These are phyloP conservation scores for Hypoxylon sp. DNA, from an alignment of 2,329 filamentous ascomycete species.

Conservation along the genomic window DNA sequence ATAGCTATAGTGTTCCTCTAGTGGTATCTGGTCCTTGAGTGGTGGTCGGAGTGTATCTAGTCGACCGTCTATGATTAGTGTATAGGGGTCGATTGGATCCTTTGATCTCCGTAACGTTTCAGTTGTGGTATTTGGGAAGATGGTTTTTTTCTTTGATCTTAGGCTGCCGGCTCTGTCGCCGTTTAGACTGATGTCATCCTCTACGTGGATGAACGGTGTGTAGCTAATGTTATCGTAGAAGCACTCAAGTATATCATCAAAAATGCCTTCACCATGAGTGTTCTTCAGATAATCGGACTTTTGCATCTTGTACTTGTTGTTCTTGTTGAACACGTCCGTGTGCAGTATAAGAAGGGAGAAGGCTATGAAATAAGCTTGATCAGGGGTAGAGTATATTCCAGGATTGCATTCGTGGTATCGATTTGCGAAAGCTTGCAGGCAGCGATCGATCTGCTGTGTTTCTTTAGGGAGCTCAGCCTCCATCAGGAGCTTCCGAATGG, in stretches of 20 bases:
- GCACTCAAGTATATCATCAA: constrained; percentile 91
- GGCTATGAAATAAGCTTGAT: constrained; percentile 98
- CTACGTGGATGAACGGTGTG: constrained; percentile 97
- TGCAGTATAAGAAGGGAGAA: constrained; percentile 97
- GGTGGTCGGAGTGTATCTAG: constrained; percentile 86
- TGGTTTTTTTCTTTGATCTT: constrained; percentile 78
- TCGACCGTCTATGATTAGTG: constrained; percentile 90
- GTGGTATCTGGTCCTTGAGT: constrained; percentile 89
- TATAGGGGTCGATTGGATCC: constrained; percentile 95
- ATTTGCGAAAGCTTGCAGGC: constrained; percentile 93
- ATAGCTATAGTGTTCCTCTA: constrained; percentile 94
- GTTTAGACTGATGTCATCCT: constrained; percentile 88
- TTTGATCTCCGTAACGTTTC: constrained; percentile 78
- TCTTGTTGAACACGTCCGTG: constrained; percentile 99
- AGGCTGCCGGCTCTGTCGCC: constrained; percentile 79
- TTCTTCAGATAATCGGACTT: constrained; percentile 96
- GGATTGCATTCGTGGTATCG: constrained; percentile 99
- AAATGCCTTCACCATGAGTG: constrained; percentile 91
- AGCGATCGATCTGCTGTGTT: constrained; percentile 97
- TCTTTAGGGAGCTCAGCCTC: constrained; percentile 96
- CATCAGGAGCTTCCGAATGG: constrained; percentile 94
- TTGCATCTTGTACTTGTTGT: constrained; percentile 99
- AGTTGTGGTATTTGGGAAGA: constrained; percentile 75
- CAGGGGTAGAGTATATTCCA: constrained; percentile 89
- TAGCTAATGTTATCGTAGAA: constrained; percentile 99